A percentile compares a stretch with the other conserved stretches of the same genome.
phyloP scores from a whole-genome alignment of 169 alveolate genomes.

The Plasmodium relictum region DNA sequence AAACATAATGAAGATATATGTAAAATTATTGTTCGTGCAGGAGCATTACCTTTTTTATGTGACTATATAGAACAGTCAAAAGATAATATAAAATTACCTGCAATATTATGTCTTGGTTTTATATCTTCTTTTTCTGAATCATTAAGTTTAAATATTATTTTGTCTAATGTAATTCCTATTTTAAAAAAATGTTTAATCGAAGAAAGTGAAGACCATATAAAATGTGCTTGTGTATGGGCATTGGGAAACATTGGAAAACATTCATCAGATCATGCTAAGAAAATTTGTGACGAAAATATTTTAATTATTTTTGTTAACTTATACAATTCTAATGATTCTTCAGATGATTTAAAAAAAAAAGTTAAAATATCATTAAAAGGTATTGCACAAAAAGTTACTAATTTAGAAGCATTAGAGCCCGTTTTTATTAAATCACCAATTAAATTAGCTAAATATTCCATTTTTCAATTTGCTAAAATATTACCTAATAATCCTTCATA shows the following conservation, averaged over 20 bases:
- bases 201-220: conserved; percentile 65
- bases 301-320: conserved; percentile 54
- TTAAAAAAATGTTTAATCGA: conserved; percentile 51
- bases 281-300: conserved; percentile 48
- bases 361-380: conserved; percentile 29
- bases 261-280: conserved; percentile 68
- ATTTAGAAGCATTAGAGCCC: conserved; percentile 59
- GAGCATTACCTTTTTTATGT: conserved; percentile 64
- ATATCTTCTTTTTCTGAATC: conserved; percentile 66
- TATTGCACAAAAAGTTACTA: conserved; percentile 52
- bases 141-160: conserved; percentile 62
- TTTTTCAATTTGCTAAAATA: conserved; percentile 59
- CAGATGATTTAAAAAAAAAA: conserved; percentile 71
- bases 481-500: conserved; percentile 45
- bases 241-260: conserved; percentile 69
- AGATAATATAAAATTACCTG: conserved; percentile 54
- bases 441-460: conserved; percentile 58
- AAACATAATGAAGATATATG: conserved; percentile 75
- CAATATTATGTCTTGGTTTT: conserved; percentile 66
- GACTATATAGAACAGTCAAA: conserved; percentile 47
- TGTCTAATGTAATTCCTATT: conserved; percentile 46
- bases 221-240: conserved; percentile 59
- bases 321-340: conserved; percentile 58
- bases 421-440: conserved; percentile 39
- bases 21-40: conserved; percentile 70